phyloP scores from a whole-genome alignment of 2,329 filamentous ascomycete genomes.

The Ascochyta fabae region DNA sequence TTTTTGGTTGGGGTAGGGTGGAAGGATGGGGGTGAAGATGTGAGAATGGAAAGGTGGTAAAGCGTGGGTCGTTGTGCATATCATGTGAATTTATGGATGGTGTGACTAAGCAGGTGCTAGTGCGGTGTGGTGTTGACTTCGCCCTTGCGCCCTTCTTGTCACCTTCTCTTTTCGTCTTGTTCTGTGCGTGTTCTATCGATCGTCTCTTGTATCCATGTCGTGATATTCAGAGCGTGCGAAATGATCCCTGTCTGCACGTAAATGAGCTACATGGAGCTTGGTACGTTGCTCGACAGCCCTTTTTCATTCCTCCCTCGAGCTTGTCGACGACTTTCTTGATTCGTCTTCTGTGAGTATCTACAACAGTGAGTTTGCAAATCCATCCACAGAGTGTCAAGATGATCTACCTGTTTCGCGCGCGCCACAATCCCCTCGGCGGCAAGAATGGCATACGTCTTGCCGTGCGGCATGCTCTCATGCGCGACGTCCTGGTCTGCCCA shows the following conservation, averaged over 20 bases:
- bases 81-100: background rate
- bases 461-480: constrained; percentile 11
- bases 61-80: background rate
- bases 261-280: background rate
- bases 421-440: constrained; percentile 14
- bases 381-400: rapidly evolving
- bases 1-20: background rate
- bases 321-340: constrained; percentile 5
- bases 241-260: background rate
- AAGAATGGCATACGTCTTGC: constrained; percentile 13
- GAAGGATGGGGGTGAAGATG: background rate
- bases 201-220: background rate
- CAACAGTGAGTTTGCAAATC: background rate
- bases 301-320: background rate
- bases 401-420: constrained; percentile 3
- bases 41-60: no score
- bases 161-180: constrained; percentile 1
- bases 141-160: constrained; percentile 15
- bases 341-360: constrained; percentile 8
- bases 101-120: constrained; percentile 19
- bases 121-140: background rate
- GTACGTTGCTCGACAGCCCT: background rate
- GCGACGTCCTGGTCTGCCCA: constrained; percentile 15
- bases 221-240: background rate
- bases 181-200: background rate